Evolutionary conservation across 1,284 basidiomycete genomes (phyloP).

Genomic region (Boletus semigastroideus): DNA sequence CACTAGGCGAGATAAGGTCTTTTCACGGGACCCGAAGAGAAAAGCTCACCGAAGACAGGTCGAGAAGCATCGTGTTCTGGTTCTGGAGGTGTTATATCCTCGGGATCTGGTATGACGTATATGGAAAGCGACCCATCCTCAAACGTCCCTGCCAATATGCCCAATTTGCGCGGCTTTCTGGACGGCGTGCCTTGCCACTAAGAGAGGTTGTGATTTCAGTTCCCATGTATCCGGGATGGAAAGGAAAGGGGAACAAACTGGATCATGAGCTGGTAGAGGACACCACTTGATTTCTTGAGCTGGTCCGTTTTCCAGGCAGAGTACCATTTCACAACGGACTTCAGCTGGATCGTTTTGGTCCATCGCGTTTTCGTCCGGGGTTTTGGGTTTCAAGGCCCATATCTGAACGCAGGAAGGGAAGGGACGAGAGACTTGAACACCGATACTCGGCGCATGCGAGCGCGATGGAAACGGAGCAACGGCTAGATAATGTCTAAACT

Average conservation of each 20-base stretch:
- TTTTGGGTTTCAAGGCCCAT: conserved; percentile 45
- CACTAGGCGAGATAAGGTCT: conserved; percentile 41
- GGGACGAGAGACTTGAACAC: conserved; percentile 51
- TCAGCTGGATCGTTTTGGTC: conserved; percentile 18
- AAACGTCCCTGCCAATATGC: conserved; percentile 79
- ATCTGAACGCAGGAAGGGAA: conserved; percentile 67
- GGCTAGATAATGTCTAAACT: conserved; percentile 74
- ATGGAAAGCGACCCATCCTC: conserved; percentile 80
- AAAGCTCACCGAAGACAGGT: conserved; percentile 42
- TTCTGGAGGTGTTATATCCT: conserved; percentile 39
- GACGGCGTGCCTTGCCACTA: conserved; percentile 18
- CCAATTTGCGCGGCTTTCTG: conserved; percentile 60
- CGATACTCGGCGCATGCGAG: conserved; percentile 59
- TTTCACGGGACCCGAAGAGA: neutral
- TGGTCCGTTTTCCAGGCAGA: conserved; percentile 76
- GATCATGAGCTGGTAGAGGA: conserved; percentile 77
- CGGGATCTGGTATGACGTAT: conserved; percentile 75
- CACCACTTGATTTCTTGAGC: conserved; percentile 86
- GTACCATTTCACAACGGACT: conserved; percentile 69
- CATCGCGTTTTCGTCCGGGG: conserved; percentile 19
- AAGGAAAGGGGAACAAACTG: conserved; percentile 8
- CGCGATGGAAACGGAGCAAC: conserved; percentile 72
- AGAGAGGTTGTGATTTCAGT: conserved; percentile 3
- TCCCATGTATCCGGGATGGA: too few relatives aligned
- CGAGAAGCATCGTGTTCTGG: conserved; percentile 24